Evolutionary conservation across 352 stramenopile species (phyloP).

Genomic region (Globisporangium solare): DNA sequence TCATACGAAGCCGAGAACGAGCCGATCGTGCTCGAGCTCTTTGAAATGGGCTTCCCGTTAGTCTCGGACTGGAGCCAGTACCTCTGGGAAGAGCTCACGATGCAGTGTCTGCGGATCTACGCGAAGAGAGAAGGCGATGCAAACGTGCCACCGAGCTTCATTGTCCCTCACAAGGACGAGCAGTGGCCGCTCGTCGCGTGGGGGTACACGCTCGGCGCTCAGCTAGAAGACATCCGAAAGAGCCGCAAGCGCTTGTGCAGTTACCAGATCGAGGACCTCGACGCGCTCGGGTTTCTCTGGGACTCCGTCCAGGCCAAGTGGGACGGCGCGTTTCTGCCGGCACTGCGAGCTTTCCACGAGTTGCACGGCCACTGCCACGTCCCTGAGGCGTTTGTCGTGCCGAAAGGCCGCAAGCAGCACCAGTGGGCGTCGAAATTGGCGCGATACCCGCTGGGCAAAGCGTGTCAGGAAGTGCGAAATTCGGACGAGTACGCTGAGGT

Average conservation of each 20-base stretch:
- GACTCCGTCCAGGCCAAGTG: background rate
- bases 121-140: too few relatives aligned
- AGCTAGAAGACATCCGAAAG: background rate
- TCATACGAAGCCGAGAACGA: too few relatives aligned
- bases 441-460: too few relatives aligned
- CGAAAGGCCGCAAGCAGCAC: too few relatives aligned
- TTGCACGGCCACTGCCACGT: slow-evolving; percentile 1
- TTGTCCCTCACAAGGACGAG: slow-evolving; percentile 1
- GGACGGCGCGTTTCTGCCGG: background rate
- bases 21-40: too few relatives aligned
- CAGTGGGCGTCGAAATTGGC: too few relatives aligned
- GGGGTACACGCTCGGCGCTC: background rate
- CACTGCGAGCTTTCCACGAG: slow-evolving; percentile 5
- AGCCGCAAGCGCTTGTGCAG: background rate
- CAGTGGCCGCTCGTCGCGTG: slow-evolving; percentile 5
- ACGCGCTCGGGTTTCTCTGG: slow-evolving; percentile 10
- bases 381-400: background rate
- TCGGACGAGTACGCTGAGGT: too few relatives aligned
- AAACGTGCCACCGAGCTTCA: background rate
- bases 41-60: background rate
- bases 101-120: too few relatives aligned
- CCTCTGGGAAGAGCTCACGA: background rate
- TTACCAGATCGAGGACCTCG: slow-evolving; percentile 3
- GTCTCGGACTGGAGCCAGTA: background rate
- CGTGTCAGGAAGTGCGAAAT: too few relatives aligned